Evolutionary conservation across 1,139 yeast genomes (phyloP).

Genomic region (Blastobotrys serpentis): DNA sequence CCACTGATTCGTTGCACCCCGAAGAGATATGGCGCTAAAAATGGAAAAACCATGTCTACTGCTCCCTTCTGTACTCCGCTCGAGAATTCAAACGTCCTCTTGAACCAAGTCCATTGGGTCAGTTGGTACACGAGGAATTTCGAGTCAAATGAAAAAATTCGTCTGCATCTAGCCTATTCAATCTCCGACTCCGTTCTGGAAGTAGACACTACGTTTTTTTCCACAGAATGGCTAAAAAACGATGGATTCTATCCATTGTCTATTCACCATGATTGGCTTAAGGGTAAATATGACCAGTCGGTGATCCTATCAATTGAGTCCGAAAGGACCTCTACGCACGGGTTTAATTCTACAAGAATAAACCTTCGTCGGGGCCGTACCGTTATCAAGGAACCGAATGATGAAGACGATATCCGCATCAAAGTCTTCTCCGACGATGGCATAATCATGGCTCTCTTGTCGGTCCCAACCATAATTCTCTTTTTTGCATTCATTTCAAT

Average conservation of each 20-base stretch:
- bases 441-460: constrained; percentile 59
- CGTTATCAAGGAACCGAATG: constrained; percentile 59
- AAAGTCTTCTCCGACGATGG: constrained; percentile 48
- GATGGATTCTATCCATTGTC: constrained; percentile 64
- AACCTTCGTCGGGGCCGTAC: constrained; percentile 56
- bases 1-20: constrained; percentile 88
- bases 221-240: constrained; percentile 70
- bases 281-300: constrained; percentile 48
- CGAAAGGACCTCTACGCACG: constrained; percentile 54
- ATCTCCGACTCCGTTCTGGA: constrained; percentile 43
- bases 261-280: constrained; percentile 61
- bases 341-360: constrained; percentile 53
- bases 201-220: constrained; percentile 64
- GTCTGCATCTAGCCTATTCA: constrained; percentile 59
- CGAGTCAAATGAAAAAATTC: constrained; percentile 54
- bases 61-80: constrained; percentile 82
- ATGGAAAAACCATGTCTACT: too few relatives aligned
- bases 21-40: constrained; percentile 57
- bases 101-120: constrained; percentile 66
- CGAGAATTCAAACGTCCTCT: constrained; percentile 54
- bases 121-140: constrained; percentile 75
- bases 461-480: constrained; percentile 69
- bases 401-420: constrained; percentile 40
- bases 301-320: constrained; percentile 59
- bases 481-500: constrained; percentile 42